Conservation (phyloP, 768 basidiomycete genomes). For the Suillus brevipes region DNA sequence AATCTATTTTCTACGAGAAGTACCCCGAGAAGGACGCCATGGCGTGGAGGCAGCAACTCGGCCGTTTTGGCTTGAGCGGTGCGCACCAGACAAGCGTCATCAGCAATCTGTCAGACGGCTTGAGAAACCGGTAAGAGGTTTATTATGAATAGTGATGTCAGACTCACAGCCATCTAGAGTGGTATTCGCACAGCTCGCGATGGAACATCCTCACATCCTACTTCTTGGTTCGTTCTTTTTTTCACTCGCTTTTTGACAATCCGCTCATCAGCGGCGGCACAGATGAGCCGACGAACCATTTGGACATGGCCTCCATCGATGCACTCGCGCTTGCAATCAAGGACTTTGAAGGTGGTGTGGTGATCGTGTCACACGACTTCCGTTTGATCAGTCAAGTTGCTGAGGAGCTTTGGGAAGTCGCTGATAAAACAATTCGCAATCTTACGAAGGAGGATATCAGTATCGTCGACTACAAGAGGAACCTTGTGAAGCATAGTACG, state of each 20-base stretch:
- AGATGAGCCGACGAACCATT: conserved; percentile 96
- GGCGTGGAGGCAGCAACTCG: conserved; percentile 93
- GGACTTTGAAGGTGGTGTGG: conserved; percentile 96
- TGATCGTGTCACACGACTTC: conserved; percentile 99
- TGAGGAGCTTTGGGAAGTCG: conserved; percentile 99
- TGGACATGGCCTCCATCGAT: conserved; percentile 98
- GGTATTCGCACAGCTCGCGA: conserved; percentile 93
- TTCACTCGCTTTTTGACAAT: conserved; percentile 12
- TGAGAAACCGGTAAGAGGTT: conserved; percentile 80
- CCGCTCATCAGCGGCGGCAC: conserved; percentile 14
- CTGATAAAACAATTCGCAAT: conserved; percentile 89
- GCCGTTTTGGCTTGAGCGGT: conserved; percentile 93
- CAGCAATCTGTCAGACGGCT: conserved; percentile 91
- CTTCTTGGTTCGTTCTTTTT: conserved; percentile 59
- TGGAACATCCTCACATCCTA: conserved; percentile 97
- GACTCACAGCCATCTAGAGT: conserved; percentile 50
- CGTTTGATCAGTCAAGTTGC: conserved; percentile 98
- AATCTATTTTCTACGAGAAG: conserved; percentile 71
- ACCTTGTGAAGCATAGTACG: conserved; percentile 77
- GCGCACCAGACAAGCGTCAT: conserved; percentile 93
- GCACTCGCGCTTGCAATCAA: conserved; percentile 95
- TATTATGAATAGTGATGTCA: conserved; percentile 17
- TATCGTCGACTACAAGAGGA: conserved; percentile 92
- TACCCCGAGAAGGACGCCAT: conserved; percentile 92
- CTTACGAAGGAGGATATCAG: conserved; percentile 88